A percentile compares a stretch with the other conserved stretches of the same genome.
Evolutionary conservation across 2,329 filamentous ascomycete species (phyloP).

Genomic region (Fusarium oligoseptatum): DNA sequence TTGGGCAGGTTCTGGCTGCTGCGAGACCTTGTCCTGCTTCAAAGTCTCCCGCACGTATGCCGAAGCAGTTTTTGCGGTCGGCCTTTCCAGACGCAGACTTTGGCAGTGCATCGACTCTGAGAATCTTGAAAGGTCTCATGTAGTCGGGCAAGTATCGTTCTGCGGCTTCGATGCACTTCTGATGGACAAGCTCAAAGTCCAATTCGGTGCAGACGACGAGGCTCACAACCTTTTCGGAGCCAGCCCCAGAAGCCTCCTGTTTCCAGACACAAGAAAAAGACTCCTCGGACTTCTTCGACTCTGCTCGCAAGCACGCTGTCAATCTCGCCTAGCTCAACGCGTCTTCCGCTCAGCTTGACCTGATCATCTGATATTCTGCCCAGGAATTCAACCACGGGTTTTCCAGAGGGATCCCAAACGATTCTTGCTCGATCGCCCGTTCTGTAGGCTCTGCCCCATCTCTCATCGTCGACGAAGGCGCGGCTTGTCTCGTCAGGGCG

Average conservation of each 20-base stretch:
- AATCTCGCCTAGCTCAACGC: constrained; percentile 28
- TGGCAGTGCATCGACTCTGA: not conserved
- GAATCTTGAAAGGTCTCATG: constrained; percentile 25
- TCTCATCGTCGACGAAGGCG: not conserved
- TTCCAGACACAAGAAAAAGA: constrained; percentile 18
- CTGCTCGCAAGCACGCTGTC: constrained; percentile 20
- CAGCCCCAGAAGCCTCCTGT: not conserved
- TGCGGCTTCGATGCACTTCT: not conserved
- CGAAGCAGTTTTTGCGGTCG: constrained; percentile 11
- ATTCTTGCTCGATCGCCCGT: constrained; percentile 22
- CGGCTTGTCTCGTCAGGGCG: constrained; percentile 9
- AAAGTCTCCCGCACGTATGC: not conserved
- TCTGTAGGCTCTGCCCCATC: constrained; percentile 10
- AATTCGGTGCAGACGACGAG: not conserved
- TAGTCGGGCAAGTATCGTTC: constrained; percentile 12
- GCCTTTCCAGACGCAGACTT: constrained; percentile 22
- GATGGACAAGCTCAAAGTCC: not conserved
- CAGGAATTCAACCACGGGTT: constrained; percentile 10
- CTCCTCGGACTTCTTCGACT: not conserved
- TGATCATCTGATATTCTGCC: constrained; percentile 29
- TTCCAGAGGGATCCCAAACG: not conserved
- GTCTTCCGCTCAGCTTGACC: constrained; percentile 29
- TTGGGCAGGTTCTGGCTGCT: not conserved
- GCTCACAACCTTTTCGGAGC: constrained; percentile 23
- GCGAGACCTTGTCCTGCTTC: not conserved